A percentile compares a stretch with the other conserved stretches of the same genome.
Evolutionary conservation across 2,329 filamentous ascomycete genomes (phyloP).

Genomic region (Fusarium humuli): DNA sequence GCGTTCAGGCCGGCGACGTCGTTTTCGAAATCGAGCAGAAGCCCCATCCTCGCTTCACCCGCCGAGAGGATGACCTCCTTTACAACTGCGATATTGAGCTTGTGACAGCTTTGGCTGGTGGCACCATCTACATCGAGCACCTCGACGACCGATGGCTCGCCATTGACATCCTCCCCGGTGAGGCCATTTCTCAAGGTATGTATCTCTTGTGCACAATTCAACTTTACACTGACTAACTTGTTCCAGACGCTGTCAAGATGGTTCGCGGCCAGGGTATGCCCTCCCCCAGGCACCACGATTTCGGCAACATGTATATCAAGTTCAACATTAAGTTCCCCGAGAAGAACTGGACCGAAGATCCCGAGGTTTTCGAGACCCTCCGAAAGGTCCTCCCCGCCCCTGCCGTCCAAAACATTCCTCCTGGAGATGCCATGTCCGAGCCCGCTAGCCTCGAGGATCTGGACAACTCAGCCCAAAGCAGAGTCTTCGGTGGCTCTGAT

Average conservation of each 20-base stretch:
- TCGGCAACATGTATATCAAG: constrained; percentile 95
- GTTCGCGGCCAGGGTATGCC: constrained; percentile 98
- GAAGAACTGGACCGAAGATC: constrained; percentile 74
- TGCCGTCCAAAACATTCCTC: constrained; percentile 71
- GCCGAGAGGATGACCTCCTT: constrained; percentile 95
- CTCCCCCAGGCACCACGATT: constrained; percentile 92
- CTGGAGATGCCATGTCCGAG: constrained; percentile 89
- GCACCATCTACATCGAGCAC: constrained; percentile 92
- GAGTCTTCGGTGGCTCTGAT: constrained; percentile 74
- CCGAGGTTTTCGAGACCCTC: constrained; percentile 80
- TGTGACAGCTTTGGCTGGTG: constrained; percentile 92
- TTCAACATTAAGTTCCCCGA: constrained; percentile 98
- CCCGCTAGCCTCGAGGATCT: constrained; percentile 88
- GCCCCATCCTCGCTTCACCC: constrained; percentile 94
- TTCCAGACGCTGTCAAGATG: constrained; percentile 86
- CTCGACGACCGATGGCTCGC: constrained; percentile 97
- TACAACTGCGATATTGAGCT: constrained; percentile 97
- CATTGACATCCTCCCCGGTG: constrained; percentile 91
- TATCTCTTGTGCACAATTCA: constrained; percentile 24
- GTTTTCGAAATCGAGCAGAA: constrained; percentile 99
- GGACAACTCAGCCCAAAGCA: constrained; percentile 73
- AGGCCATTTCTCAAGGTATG: constrained; percentile 93
- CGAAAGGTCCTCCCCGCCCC: constrained; percentile 86
- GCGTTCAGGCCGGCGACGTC: constrained; percentile 93
- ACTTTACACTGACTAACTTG: constrained; percentile 43